These are phyloP conservation scores for Phytopythium litorale DNA, from an alignment of 352 stramenopile species.

Conservation along the genomic window DNA sequence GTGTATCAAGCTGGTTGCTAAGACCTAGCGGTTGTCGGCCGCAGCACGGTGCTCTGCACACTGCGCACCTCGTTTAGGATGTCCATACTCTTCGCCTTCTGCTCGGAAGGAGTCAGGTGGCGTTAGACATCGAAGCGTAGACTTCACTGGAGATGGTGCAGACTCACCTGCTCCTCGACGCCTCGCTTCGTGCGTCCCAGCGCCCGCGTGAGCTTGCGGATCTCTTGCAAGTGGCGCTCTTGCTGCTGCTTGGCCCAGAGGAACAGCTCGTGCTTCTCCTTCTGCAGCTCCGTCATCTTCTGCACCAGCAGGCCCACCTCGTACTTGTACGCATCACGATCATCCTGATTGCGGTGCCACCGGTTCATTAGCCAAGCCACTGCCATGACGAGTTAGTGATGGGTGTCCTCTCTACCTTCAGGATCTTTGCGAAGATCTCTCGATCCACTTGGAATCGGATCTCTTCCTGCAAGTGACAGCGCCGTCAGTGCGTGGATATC, in stretches of 20 bases:
- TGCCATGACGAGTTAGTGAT: not conserved
- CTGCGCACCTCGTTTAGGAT: conserved; percentile 36
- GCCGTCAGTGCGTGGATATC: not conserved
- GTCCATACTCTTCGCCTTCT: conserved; percentile 36
- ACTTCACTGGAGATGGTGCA: not conserved
- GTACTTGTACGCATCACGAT: conserved; percentile 68
- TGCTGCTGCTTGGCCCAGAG: conserved; percentile 71
- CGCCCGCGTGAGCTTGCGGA: conserved; percentile 76
- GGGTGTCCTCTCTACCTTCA: conserved; percentile 35
- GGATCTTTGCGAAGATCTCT: conserved; percentile 83
- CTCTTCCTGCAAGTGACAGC: conserved; percentile 38
- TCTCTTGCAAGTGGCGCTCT: conserved; percentile 69
- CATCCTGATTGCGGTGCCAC: conserved; percentile 30
- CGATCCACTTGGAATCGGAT: conserved; percentile 78
- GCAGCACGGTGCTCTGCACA: conserved; percentile 32
- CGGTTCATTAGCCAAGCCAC: not conserved
- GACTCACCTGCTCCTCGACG: conserved; percentile 55
- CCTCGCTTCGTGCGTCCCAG: conserved; percentile 51
- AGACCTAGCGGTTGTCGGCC: conserved; percentile 9
- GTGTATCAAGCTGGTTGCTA: conserved; percentile 4
- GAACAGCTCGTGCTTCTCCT: conserved; percentile 73
- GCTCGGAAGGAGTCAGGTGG: not conserved
- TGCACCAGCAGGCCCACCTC: conserved; percentile 69
- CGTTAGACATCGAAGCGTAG: not conserved
- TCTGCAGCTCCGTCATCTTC: conserved; percentile 61